Evolutionary conservation across 2,329 filamentous ascomycete species (phyloP).

Genomic region (Zasmidium citrigriseum): DNA sequence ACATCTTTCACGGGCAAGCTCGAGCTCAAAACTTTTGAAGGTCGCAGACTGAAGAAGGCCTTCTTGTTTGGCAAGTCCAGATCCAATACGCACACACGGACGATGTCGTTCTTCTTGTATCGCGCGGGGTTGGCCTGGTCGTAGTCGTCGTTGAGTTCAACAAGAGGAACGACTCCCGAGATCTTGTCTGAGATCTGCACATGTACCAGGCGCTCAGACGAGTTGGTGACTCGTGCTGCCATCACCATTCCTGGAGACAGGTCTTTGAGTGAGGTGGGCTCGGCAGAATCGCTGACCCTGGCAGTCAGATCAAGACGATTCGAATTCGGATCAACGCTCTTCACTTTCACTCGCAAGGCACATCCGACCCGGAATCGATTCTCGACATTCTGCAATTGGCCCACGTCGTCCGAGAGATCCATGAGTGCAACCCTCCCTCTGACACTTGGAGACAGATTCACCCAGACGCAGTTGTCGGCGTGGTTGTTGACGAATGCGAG

Average conservation of each 20-base stretch:
- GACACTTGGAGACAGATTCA: constrained; percentile 84
- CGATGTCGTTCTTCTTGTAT: constrained; percentile 80
- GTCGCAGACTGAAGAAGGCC: constrained; percentile 76
- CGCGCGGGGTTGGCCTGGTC: constrained; percentile 73
- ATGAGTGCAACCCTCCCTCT: constrained; percentile 79
- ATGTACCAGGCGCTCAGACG: constrained; percentile 78
- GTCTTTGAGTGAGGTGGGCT: constrained; percentile 67
- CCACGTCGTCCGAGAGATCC: constrained; percentile 85
- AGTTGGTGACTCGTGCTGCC: constrained; percentile 79
- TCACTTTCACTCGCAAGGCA: constrained; percentile 77
- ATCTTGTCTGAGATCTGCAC: constrained; percentile 82
- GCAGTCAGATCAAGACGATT: constrained; percentile 73
- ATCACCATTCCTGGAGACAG: constrained; percentile 79
- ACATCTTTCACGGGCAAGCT: constrained; percentile 76
- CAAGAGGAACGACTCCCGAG: constrained; percentile 76
- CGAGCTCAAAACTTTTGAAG: constrained; percentile 87
- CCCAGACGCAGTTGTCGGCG: constrained; percentile 77
- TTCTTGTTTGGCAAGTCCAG: constrained; percentile 84
- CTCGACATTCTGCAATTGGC: constrained; percentile 72
- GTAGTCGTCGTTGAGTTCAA: constrained; percentile 86
- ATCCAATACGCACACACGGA: constrained; percentile 81
- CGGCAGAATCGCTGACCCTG: constrained; percentile 37
- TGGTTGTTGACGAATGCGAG: constrained; percentile 92
- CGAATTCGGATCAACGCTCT: constrained; percentile 69
- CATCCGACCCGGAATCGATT: constrained; percentile 88